Evolutionary conservation across 2,329 filamentous ascomycete species (phyloP).

Genomic region (Colletotrichum musae): DNA sequence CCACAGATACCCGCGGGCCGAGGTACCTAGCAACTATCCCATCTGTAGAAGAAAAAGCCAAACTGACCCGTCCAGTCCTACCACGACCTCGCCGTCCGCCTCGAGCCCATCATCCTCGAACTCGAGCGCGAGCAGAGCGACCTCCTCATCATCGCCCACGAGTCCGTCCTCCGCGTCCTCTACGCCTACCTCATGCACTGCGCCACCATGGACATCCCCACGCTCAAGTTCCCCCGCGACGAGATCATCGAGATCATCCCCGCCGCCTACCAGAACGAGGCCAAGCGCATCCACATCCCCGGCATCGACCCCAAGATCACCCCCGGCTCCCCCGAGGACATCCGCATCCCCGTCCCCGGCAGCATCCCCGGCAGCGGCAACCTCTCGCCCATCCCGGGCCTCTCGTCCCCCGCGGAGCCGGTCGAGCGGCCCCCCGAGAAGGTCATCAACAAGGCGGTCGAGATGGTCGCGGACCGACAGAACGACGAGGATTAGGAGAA

Average conservation of each 20-base stretch:
- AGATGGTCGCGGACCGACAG: constrained; percentile 67
- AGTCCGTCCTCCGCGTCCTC: constrained; percentile 95
- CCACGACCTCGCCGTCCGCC: constrained; percentile 96
- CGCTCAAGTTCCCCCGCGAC: constrained; percentile 92
- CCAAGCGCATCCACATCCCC: constrained; percentile 90
- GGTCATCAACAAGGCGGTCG: constrained; percentile 64
- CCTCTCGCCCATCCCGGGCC: constrained; percentile 62
- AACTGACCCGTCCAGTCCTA: constrained; percentile 77
- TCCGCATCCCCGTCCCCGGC: constrained; percentile 80
- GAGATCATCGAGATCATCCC: constrained; percentile 99
- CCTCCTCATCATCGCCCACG: constrained; percentile 97
- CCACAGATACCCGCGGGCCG: constrained; percentile 93
- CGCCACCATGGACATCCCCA: constrained; percentile 93
- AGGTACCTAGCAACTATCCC: constrained; percentile 68
- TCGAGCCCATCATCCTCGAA: constrained; percentile 98
- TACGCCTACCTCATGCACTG: constrained; percentile 99
- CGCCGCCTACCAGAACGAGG: constrained; percentile 96
- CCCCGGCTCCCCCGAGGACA: constrained; percentile 84
- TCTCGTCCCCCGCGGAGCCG: constrained; percentile 62
- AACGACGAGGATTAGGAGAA: constrained; percentile 64
- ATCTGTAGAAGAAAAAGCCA: too few relatives aligned
- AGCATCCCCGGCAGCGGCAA: constrained; percentile 57
- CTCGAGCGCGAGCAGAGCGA: constrained; percentile 97
- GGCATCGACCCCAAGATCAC: constrained; percentile 76
- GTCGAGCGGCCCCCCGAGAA: constrained; percentile 62